These are phyloP conservation scores for Suillus occidentalis DNA, from an alignment of 768 basidiomycete species.

Conservation along the genomic window DNA sequence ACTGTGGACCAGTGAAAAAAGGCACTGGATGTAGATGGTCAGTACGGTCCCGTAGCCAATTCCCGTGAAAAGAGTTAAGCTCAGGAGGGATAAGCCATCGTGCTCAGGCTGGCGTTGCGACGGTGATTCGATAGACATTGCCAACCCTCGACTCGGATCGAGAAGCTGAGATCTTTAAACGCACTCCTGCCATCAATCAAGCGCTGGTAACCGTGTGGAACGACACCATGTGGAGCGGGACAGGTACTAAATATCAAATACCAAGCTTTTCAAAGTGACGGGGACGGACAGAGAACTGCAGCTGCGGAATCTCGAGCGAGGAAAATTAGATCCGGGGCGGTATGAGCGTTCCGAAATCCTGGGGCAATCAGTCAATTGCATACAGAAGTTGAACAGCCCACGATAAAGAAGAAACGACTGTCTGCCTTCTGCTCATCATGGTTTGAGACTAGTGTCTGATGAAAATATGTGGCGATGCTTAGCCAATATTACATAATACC, in stretches of 20 bases:
- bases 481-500: background rate
- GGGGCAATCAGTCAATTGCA: background rate
- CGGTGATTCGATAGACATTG: background rate
- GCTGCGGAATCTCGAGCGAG: background rate
- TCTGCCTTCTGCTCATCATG: background rate
- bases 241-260: background rate
- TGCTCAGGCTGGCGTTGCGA: background rate
- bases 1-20: background rate
- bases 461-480: no score
- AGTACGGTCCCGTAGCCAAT: slow-evolving; percentile 1
- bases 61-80: background rate
- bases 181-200: background rate
- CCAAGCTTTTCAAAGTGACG: background rate
- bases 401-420: background rate
- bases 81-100: slow-evolving; percentile 2
- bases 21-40: slow-evolving; percentile 3
- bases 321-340: background rate
- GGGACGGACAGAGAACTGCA: background rate
- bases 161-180: background rate
- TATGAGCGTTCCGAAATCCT: background rate
- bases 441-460: background rate
- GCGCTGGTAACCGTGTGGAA: background rate
- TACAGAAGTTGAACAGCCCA: background rate
- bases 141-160: background rate
- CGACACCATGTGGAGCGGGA: background rate